Evolutionary conservation across 148 eudicot genomes (phyloP).

Genomic region (Amaranthus hypochondriacus): DNA sequence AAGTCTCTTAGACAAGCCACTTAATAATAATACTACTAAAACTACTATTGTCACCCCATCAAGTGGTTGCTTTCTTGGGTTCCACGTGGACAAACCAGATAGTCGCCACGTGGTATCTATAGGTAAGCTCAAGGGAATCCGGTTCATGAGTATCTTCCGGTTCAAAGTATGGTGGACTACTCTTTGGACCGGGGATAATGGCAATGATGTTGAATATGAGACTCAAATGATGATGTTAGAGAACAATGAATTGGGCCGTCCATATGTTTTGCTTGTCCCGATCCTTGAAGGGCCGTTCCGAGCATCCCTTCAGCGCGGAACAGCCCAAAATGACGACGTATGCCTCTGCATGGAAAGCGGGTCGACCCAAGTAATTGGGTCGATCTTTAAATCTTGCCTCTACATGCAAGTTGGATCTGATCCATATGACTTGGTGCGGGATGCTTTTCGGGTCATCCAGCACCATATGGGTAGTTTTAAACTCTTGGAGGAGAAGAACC

Average conservation of each 20-base stretch:
- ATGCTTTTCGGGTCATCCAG: slow-evolving; percentile 45
- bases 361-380: slow-evolving; percentile 34
- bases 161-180: slow-evolving; percentile 95
- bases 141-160: slow-evolving; percentile 70
- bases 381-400: slow-evolving; percentile 30
- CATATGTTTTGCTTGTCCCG: slow-evolving; percentile 62
- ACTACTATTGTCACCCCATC: background rate
- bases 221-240: slow-evolving; percentile 71
- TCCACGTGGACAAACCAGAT: slow-evolving; percentile 30
- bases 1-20: slow-evolving; percentile 28
- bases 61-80: slow-evolving; percentile 53
- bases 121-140: slow-evolving; percentile 50
- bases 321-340: slow-evolving; percentile 24
- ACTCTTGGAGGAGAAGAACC: slow-evolving; percentile 53
- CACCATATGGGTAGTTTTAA: slow-evolving; percentile 59
- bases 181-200: slow-evolving; percentile 61
- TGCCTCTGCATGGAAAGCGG: slow-evolving; percentile 66
- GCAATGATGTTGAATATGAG: slow-evolving; percentile 58
- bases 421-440: slow-evolving; percentile 49
- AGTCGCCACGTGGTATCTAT: slow-evolving; percentile 48
- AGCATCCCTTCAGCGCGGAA: slow-evolving; percentile 58
- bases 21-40: background rate
- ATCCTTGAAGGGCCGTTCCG: slow-evolving; percentile 62
- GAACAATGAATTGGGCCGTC: slow-evolving; percentile 31
- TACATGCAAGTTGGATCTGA: slow-evolving; percentile 53